Conservation (phyloP, 2,329 filamentous ascomycete species). For the Ceratocystis alfenasii region DNA sequence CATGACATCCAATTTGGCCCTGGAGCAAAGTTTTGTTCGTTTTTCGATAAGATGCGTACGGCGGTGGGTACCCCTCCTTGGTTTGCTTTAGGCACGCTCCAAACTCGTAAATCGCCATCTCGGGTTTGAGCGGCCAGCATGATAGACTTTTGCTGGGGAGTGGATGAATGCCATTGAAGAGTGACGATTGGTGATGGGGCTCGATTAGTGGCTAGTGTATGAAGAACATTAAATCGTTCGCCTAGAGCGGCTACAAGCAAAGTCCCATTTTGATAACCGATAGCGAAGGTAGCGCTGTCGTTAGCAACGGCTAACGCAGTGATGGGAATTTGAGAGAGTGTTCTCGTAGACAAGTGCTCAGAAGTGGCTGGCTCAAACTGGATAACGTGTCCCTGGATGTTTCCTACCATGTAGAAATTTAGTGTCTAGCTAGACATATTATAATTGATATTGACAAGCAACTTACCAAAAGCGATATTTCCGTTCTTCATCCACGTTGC, state of each 20-base stretch:
- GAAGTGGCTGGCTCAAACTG: slow-evolving; percentile 87
- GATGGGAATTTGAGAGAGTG: slow-evolving; percentile 82
- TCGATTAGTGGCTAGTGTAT: slow-evolving; percentile 76
- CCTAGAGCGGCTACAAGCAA: slow-evolving; percentile 81
- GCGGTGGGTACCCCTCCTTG: slow-evolving; percentile 69
- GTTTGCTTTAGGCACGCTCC: slow-evolving; percentile 82
- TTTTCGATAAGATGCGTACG: slow-evolving; percentile 72
- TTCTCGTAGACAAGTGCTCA: slow-evolving; percentile 82
- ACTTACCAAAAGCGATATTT: slow-evolving; percentile 86
- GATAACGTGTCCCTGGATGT: slow-evolving; percentile 83
- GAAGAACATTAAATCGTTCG: slow-evolving; percentile 84
- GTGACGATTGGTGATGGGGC: slow-evolving; percentile 78
- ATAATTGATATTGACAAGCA: neutral
- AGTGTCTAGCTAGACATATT: neutral
- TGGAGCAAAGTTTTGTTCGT: slow-evolving; percentile 47
- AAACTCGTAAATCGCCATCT: slow-evolving; percentile 86
- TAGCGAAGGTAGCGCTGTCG: slow-evolving; percentile 89
- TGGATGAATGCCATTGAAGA: slow-evolving; percentile 91
- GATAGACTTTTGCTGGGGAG: slow-evolving; percentile 88
- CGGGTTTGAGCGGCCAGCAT: slow-evolving; percentile 91
- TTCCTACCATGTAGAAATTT: slow-evolving; percentile 48
- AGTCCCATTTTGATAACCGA: slow-evolving; percentile 95
- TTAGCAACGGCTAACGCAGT: slow-evolving; percentile 81
- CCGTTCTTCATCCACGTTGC: slow-evolving; percentile 96
- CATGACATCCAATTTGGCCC: slow-evolving; percentile 94